A percentile compares a stretch with the other conserved stretches of the same genome.
phyloP scores from a whole-genome alignment of 2,329 filamentous ascomycete species.

The Acrocalymma vagum region DNA sequence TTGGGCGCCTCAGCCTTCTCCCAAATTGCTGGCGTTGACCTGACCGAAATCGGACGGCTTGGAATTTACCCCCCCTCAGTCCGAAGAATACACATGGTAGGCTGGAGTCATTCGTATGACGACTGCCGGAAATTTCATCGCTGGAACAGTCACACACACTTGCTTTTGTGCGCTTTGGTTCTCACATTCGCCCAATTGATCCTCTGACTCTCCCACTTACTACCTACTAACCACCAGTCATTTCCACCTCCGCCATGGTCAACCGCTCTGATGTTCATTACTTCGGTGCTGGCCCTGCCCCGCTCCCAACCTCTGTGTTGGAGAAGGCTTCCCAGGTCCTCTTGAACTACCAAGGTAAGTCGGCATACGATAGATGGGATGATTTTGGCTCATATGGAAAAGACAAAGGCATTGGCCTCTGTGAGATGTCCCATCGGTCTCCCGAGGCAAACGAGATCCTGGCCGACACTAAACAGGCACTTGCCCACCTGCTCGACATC shows the following conservation, averaged over 20 bases:
- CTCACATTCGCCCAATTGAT: constrained; percentile 8
- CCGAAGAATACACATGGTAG: constrained; percentile 16
- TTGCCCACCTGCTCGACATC: constrained; percentile 79
- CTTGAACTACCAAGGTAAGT: constrained; percentile 82
- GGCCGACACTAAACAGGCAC: constrained; percentile 76
- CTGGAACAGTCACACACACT: neutral
- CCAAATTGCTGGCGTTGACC: no score
- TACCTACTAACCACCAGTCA: constrained; percentile 4
- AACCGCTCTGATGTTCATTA: constrained; percentile 79
- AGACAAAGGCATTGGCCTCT: constrained; percentile 83
- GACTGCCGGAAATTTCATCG: constrained; percentile 21
- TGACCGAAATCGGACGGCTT: constrained; percentile 31
- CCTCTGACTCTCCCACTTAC: constrained; percentile 4
- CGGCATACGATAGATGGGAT: no score
- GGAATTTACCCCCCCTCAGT: no score
- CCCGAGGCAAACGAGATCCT: constrained; percentile 80
- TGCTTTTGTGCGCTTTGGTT: neutral
- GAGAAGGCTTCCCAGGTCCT: constrained; percentile 79
- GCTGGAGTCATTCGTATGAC: constrained; percentile 42
- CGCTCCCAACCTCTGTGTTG: constrained; percentile 82
- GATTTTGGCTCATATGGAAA: no score
- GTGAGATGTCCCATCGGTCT: constrained; percentile 91
- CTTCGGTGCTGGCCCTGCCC: constrained; percentile 91
- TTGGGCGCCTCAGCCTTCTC: no score
- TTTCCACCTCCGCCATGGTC: constrained; percentile 63